These are phyloP conservation scores for Cordyceps militaris DNA, from an alignment of 2,329 filamentous ascomycete genomes.

Conservation along the genomic window DNA sequence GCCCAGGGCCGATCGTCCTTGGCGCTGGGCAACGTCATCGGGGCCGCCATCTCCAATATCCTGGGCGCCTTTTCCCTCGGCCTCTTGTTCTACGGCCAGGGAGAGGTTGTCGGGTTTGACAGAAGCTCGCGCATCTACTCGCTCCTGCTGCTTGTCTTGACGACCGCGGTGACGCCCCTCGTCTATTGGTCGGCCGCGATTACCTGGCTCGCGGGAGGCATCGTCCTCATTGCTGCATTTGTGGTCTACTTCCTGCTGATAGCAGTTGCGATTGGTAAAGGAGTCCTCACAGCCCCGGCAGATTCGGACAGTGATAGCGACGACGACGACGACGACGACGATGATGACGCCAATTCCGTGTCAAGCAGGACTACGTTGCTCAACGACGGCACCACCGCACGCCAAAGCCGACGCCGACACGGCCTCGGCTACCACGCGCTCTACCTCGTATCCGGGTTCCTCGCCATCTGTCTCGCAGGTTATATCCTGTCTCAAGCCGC, in stretches of 20 bases:
- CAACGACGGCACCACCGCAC: neutral
- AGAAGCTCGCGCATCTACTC: constrained; percentile 41
- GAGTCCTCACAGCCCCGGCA: neutral
- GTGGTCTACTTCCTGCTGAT: neutral
- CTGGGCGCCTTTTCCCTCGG: constrained; percentile 49
- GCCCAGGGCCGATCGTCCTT: constrained; percentile 38
- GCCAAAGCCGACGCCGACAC: constrained; percentile 17
- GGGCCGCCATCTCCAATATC: constrained; percentile 47
- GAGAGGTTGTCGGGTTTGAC: constrained; percentile 31
- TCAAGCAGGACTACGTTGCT: neutral
- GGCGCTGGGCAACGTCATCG: constrained; percentile 47
- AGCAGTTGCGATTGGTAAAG: neutral
- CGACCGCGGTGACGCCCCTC: constrained; percentile 30
- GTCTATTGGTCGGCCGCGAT: constrained; percentile 15
- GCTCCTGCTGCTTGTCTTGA: constrained; percentile 33
- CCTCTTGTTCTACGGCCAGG: constrained; percentile 33
- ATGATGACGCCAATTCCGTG: neutral
- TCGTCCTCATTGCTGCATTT: neutral
- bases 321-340: neutral
- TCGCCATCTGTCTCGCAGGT: constrained; percentile 39
- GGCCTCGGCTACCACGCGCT: constrained; percentile 15
- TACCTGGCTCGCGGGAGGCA: neutral
- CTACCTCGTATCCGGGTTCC: constrained; percentile 37
- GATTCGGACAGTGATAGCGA: neutral
- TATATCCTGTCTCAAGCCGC: constrained; percentile 43